Evolutionary conservation across 1,284 basidiomycete species (phyloP), one percentile per base, ranked within the genome.

Genomic region (Earliella scabrosa): DNA sequence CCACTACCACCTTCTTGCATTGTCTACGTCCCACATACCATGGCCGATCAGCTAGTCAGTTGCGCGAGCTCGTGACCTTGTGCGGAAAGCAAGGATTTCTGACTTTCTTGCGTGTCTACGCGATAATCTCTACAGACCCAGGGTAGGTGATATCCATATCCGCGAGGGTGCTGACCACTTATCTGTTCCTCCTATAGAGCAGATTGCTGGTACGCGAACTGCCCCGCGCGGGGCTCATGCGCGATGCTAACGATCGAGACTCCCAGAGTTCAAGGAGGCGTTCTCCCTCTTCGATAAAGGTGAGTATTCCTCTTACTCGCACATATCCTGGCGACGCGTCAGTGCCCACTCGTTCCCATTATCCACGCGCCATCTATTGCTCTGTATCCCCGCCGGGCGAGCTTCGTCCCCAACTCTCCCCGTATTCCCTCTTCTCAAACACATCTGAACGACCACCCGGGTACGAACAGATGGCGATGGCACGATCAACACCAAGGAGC

Each of bases 271-370:
- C 77, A 86, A 97, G 83, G 94, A 95, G 81, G 93, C 93, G 49
- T 96, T 97, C 80, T 93, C 92, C 63, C 84, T 95, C 27, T 96
- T 96, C 73, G 94, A 96, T 79, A 94, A 93, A 78, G 92, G 92
- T 93, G 59, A 64, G 82, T 74, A 6, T 41, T 16, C 59, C 14
- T 45, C 44, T 52, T 52, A 56, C 49, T 56, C 58, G 41, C 39
- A 51, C 32, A 38, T 45, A 21, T 40, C 31, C 14, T 35, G 21
- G 38, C 41, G 20, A 38, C 46, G 52, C 47, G 27, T 47, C 51
- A 47, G 43, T 38, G 56, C 52, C 56, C 61, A 49, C 13, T n/a
- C 47, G n/a, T 31, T 27, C 45, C 27, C 32, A n/a, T 48, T 43
- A 34, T 29, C 49, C 51, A 40, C 24, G 18, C 14, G 23, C 23